These are phyloP conservation scores for Peronospora farinosa DNA, from an alignment of 352 stramenopile genomes.

Conservation along the genomic window DNA sequence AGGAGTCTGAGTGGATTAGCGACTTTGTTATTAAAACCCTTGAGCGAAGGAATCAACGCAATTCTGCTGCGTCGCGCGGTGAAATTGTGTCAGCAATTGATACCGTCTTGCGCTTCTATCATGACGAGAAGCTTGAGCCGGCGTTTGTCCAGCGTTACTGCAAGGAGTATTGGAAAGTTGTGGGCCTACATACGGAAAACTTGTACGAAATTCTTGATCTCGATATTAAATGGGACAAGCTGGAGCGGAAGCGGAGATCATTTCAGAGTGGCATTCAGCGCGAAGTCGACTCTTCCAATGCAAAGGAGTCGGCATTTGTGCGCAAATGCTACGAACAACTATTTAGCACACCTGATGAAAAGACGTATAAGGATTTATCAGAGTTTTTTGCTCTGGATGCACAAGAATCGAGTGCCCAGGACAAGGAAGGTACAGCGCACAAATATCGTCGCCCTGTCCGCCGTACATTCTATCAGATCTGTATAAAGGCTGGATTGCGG, in stretches of 20 bases:
- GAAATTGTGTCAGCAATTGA: conserved; percentile 87
- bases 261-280: conserved; percentile 68
- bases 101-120: conserved; percentile 83
- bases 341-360: conserved; percentile 65
- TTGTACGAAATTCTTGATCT: conserved; percentile 84
- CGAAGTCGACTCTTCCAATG: conserved; percentile 54
- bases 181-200: conserved; percentile 71
- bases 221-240: conserved; percentile 85
- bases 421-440: conserved; percentile 41
- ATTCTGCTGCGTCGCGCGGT: conserved; percentile 51
- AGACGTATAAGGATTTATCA: conserved; percentile 79
- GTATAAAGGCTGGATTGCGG: conserved; percentile 75
- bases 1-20: conserved; percentile 87
- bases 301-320: conserved; percentile 74
- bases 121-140: conserved; percentile 85
- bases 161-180: conserved; percentile 88
- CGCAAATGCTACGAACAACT: conserved; percentile 79
- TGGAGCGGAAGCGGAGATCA: conserved; percentile 73
- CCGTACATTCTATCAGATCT: conserved; percentile 87
- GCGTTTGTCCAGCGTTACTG: conserved; percentile 87
- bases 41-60: conserved; percentile 44
- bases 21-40: conserved; percentile 82
- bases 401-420: conserved; percentile 45
- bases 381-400: conserved; percentile 81
- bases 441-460: conserved; percentile 74